Conservation (phyloP, 23 red algal species). For the Agarophyton chilense region DNA sequence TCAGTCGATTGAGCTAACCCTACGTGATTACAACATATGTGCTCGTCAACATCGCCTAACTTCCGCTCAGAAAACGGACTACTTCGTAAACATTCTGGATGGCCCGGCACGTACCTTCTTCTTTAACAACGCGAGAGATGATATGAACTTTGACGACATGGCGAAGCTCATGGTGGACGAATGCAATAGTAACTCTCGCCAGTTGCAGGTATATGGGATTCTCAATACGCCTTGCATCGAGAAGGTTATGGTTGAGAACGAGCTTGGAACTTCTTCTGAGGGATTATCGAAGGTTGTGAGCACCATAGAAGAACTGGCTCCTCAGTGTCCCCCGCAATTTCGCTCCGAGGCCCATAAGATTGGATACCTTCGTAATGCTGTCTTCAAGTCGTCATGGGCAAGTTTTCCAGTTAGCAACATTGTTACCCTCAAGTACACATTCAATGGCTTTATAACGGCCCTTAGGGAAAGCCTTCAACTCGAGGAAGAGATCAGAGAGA, state of each 20-base stretch:
- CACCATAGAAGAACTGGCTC: slow-evolving; percentile 16
- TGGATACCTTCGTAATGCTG: slow-evolving; percentile 14
- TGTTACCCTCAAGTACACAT: slow-evolving; percentile 31
- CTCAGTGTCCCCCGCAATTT: slow-evolving; percentile 31
- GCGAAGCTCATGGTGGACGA: slow-evolving; percentile 39
- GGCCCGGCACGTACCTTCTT: slow-evolving; percentile 49
- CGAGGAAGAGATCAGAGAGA: slow-evolving; percentile 16
- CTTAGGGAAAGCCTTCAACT: slow-evolving; percentile 43
- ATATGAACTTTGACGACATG: slow-evolving; percentile 57
- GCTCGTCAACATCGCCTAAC: no score
- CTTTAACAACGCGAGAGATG: slow-evolving; percentile 52
- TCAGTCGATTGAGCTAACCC: no score
- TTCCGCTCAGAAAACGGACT: no score
- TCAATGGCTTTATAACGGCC: slow-evolving; percentile 57
- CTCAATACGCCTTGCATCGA: slow-evolving; percentile 25
- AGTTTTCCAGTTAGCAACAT: slow-evolving; percentile 29
- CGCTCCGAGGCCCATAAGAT: slow-evolving; percentile 48
- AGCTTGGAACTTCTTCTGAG: slow-evolving; percentile 7
- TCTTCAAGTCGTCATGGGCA: no score
- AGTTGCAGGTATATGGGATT: slow-evolving; percentile 30
- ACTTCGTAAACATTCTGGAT: no score
- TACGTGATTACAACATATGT: no score
- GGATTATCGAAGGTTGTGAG: slow-evolving; percentile 27
- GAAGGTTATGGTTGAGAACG: slow-evolving; percentile 43
- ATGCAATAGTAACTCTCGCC: slow-evolving; percentile 48